Conservation (phyloP, 2,329 filamentous ascomycete species). For the Leptographium radiaticola region DNA sequence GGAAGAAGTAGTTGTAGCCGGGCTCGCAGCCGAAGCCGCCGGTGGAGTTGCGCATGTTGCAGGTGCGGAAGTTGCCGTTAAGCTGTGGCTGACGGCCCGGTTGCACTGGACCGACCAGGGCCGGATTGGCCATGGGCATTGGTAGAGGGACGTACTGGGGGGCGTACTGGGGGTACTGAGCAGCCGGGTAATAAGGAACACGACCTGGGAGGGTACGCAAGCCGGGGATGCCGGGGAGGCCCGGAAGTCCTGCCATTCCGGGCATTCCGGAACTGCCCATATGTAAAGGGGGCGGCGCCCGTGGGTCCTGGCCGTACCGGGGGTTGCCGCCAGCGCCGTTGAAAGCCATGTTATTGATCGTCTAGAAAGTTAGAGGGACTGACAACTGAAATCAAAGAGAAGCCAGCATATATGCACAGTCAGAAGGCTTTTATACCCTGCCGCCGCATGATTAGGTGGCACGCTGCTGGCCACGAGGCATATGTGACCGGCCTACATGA, state of each 20-base stretch:
- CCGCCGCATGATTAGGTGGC: no score
- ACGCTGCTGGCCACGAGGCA: no score
- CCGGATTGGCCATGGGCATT: not conserved
- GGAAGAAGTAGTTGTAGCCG: slow-evolving; percentile 52
- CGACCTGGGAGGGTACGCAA: slow-evolving; percentile 4
- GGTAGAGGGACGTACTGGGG: not conserved
- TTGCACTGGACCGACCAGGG: not conserved
- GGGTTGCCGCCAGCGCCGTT: slow-evolving; percentile 11
- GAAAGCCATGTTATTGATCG: slow-evolving; percentile 5
- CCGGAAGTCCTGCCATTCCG: not conserved
- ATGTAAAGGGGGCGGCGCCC: slow-evolving; percentile 3
- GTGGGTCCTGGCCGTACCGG: slow-evolving; percentile 11
- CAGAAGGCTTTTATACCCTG: not conserved
- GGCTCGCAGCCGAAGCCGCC: slow-evolving; percentile 46
- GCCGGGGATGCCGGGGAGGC: slow-evolving; percentile 10
- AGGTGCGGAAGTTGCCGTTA: slow-evolving; percentile 33
- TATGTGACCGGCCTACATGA: no score
- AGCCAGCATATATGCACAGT: not conserved
- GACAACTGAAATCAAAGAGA: no score
- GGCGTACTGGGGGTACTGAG: not conserved
- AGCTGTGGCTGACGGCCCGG: slow-evolving; percentile 28
- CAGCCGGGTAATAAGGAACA: not conserved
- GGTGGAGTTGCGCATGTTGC: slow-evolving; percentile 42
- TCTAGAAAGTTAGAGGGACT: no score
- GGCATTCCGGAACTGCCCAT: not conserved